phyloP scores from a whole-genome alignment of 345 rosid genomes.

The Isatis tinctoria region DNA sequence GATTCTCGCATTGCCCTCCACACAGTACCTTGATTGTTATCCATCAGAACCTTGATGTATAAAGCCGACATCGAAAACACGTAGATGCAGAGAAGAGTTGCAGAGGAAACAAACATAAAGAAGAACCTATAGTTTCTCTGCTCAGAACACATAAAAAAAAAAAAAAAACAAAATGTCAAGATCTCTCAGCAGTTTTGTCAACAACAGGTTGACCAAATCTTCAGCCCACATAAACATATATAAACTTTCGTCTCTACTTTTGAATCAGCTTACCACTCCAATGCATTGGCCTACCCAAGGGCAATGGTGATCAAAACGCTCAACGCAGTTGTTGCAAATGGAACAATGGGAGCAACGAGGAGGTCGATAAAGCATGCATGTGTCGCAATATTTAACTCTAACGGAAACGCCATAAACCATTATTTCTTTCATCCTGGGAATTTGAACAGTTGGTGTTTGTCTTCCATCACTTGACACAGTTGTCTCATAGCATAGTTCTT shows the following conservation, averaged over 20 bases:
- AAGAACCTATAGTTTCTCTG: constrained; percentile 98
- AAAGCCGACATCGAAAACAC: constrained; percentile 80
- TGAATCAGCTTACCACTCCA: constrained; percentile 66
- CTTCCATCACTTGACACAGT: constrained; percentile 52
- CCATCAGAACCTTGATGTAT: constrained; percentile 84
- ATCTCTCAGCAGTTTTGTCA: not conserved
- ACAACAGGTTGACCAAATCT: not conserved
- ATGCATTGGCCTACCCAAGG: constrained; percentile 99
- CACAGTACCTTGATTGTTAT: constrained; percentile 53
- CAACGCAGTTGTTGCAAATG: constrained; percentile 50
- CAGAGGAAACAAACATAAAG: constrained; percentile 91
- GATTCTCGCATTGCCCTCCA: constrained; percentile 93
- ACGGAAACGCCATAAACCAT: constrained; percentile 69
- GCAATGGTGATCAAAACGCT: constrained; percentile 97
- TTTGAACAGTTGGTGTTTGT: constrained; percentile 79
- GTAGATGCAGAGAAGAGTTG: constrained; percentile 84
- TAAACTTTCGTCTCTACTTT: not conserved
- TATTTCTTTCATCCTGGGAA: constrained; percentile 86
- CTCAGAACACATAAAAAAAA: constrained; percentile 23
- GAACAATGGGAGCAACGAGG: constrained; percentile 86
- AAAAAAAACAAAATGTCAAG: not conserved
- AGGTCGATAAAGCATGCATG: constrained; percentile 97
- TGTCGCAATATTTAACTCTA: constrained; percentile 86
- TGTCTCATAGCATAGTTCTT: constrained; percentile 61
- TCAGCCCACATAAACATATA: not conserved